phyloP scores from a whole-genome alignment of 139 green algal species.

The Desmodesmus armatus region DNA sequence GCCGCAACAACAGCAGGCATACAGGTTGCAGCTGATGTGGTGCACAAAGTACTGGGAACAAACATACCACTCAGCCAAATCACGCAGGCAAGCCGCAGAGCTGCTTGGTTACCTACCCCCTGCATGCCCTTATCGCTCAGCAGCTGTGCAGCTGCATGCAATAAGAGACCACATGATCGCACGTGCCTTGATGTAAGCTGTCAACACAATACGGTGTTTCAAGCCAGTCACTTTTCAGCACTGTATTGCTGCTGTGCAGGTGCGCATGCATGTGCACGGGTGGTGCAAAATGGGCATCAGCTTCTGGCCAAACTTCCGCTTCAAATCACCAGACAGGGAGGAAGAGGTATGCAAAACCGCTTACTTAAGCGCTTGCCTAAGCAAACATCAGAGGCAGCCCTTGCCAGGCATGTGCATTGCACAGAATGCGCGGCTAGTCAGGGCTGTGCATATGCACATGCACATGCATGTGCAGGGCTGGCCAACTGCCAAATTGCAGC shows the following conservation, averaged over 20 bases:
- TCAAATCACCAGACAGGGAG: conserved; percentile 23
- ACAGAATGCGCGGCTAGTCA: no score
- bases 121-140: background rate
- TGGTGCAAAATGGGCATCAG: conserved; percentile 48
- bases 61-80: background rate
- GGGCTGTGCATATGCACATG: no score
- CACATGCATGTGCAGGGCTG: no score
- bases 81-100: background rate
- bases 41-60: conserved; percentile 4
- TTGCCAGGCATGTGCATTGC: no score
- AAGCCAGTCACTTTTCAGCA: background rate
- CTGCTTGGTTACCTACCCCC: background rate
- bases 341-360: background rate
- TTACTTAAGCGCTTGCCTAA: background rate
- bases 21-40: background rate
- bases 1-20: background rate
- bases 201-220: background rate
- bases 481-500: no score
- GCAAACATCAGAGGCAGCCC: background rate
- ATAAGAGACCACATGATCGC: background rate
- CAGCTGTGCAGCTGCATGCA: background rate
- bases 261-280: conserved; percentile 6
- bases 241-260: background rate
- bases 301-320: conserved; percentile 44
- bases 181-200: background rate